Percentiles rank a stretch among this genome's conserved stretches.
Evolutionary conservation across 768 basidiomycete genomes (phyloP).

Genomic region (Russula virescens): DNA sequence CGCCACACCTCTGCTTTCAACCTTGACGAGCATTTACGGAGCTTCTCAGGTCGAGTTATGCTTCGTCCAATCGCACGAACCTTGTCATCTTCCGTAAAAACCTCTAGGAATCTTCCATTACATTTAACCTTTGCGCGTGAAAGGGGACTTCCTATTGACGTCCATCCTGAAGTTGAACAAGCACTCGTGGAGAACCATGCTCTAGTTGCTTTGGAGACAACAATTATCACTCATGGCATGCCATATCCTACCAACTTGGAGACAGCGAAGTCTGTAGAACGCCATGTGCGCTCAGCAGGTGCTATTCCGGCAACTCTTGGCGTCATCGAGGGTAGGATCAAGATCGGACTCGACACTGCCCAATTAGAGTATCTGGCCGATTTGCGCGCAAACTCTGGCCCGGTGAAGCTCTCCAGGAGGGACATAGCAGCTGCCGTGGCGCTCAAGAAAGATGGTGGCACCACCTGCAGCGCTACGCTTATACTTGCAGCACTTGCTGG

Average conservation of each 20-base stretch:
- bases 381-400: conserved; percentile 35
- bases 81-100: conserved; percentile 9
- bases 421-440: conserved; percentile 77
- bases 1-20: neutral
- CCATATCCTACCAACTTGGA: conserved; percentile 73
- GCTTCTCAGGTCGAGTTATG: neutral
- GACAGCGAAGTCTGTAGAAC: conserved; percentile 66
- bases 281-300: conserved; percentile 64
- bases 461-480: conserved; percentile 67
- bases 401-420: conserved; percentile 68
- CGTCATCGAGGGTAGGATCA: conserved; percentile 73
- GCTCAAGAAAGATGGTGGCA: conserved; percentile 66
- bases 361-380: conserved; percentile 70
- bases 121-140: conserved; percentile 26
- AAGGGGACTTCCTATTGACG: conserved; percentile 42
- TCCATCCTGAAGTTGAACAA: conserved; percentile 79
- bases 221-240: conserved; percentile 90
- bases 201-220: conserved; percentile 87
- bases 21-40: too few relatives aligned
- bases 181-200: conserved; percentile 61
- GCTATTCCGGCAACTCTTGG: conserved; percentile 91
- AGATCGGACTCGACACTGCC: conserved; percentile 65
- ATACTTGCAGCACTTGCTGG: conserved; percentile 76
- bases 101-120: conserved; percentile 9
- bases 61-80: conserved; percentile 6